A percentile compares a stretch with the other conserved stretches of the same genome.
These are phyloP conservation scores for Gynochthodes officinalis DNA, from an alignment of 257 asterid species.

Conservation along the genomic window DNA sequence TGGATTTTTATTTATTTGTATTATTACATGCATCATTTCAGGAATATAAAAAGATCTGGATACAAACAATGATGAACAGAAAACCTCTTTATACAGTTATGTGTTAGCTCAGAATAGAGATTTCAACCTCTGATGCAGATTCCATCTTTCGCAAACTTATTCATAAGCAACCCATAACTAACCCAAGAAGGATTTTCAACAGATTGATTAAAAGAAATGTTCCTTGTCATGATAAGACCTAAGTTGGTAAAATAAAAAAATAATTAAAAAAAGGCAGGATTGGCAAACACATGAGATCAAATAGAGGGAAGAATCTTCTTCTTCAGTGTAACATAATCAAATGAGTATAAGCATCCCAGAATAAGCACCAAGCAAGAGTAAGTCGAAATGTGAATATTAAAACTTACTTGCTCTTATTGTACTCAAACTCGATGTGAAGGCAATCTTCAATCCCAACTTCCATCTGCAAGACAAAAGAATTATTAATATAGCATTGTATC, in stretches of 20 bases:
- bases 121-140: background rate
- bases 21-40: conserved; percentile 19
- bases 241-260: background rate
- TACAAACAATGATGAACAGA: background rate
- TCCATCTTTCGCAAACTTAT: background rate
- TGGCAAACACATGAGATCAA: background rate
- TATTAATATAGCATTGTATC: background rate
- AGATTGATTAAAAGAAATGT: background rate
- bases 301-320: background rate
- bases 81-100: background rate
- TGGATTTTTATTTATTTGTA: conserved; percentile 30
- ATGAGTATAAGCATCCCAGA: background rate
- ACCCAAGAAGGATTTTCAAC: background rate
- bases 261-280: background rate
- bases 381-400: background rate
- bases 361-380: background rate
- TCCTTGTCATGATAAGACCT: background rate
- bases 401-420: conserved; percentile 96
- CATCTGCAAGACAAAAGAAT: conserved; percentile 60
- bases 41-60: background rate
- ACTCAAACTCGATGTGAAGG: conserved; percentile 98
- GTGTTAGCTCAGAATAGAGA: background rate
- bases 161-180: background rate
- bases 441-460: conserved; percentile 99
- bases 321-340: background rate